phyloP scores from a whole-genome alignment of 257 asterid species.

The Petunia axillaris region DNA sequence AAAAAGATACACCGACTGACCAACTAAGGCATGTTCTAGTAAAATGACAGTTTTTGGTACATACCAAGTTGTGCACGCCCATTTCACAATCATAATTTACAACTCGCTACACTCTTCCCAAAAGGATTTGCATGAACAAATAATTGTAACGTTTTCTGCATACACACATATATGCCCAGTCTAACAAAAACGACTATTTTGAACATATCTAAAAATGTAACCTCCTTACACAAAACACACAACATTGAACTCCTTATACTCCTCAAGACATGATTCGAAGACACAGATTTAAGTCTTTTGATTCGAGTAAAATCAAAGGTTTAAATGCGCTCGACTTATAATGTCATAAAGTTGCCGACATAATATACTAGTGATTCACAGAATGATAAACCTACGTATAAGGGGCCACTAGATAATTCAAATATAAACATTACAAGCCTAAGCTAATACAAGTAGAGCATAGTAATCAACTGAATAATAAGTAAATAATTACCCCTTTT shows the following conservation, averaged over 20 bases:
- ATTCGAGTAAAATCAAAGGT: background rate
- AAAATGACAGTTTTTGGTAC: background rate
- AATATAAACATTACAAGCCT: background rate
- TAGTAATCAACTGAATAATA: background rate
- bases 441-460: no score
- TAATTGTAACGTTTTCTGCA: no score
- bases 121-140: background rate
- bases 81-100: background rate
- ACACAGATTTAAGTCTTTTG: background rate
- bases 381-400: background rate
- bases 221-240: background rate
- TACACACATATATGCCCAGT: no score
- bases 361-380: background rate
- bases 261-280: background rate
- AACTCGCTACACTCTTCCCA: background rate
- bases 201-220: background rate
- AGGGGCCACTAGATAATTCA: background rate
- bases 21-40: background rate
- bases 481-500: slow-evolving; percentile 69
- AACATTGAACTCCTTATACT: background rate
- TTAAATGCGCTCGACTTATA: background rate
- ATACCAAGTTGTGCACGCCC: background rate
- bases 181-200: background rate
- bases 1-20: background rate
- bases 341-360: background rate